A percentile compares a stretch with the other conserved stretches of the same genome.
Evolutionary conservation across 2,329 filamentous ascomycete species (phyloP).

Genomic region (Fusarium albosuccineum): DNA sequence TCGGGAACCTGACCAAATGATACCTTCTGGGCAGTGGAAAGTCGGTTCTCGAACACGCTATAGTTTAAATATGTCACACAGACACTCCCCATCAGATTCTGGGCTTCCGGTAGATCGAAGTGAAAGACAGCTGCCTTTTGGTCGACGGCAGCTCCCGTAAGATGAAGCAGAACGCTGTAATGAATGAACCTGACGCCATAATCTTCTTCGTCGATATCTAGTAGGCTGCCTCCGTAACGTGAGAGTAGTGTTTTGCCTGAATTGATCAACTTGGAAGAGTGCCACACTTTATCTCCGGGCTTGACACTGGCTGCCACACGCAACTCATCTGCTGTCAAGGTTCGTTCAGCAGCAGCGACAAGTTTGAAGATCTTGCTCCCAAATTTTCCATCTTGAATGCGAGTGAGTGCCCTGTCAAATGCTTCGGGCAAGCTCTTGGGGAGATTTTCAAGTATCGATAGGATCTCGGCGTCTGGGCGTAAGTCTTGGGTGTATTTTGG

Average conservation of each 20-base stretch:
- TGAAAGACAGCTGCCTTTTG: background rate
- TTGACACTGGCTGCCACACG: background rate
- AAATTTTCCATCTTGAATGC: background rate
- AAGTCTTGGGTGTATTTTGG: background rate
- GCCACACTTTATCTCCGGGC: background rate
- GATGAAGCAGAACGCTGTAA: background rate
- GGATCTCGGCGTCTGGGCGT: background rate
- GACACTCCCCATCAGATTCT: background rate
- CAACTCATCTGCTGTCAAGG: background rate
- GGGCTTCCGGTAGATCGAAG: background rate
- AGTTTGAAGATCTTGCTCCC: background rate
- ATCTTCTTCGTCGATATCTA: constrained; percentile 1
- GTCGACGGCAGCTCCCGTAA: background rate
- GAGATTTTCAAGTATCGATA: background rate
- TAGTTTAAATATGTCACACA: background rate
- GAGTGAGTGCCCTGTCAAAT: background rate
- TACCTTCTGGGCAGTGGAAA: background rate
- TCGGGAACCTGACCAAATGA: background rate
- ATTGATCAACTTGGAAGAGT: background rate
- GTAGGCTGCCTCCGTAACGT: background rate
- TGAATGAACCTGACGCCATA: background rate
- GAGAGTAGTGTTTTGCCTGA: background rate
- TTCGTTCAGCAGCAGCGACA: background rate
- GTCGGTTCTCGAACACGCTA: background rate
- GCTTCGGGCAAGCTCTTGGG: background rate